Base-by-base conservation (phyloP, 2,329 filamentous ascomycete species). In the Fusarium foetens region DNA sequence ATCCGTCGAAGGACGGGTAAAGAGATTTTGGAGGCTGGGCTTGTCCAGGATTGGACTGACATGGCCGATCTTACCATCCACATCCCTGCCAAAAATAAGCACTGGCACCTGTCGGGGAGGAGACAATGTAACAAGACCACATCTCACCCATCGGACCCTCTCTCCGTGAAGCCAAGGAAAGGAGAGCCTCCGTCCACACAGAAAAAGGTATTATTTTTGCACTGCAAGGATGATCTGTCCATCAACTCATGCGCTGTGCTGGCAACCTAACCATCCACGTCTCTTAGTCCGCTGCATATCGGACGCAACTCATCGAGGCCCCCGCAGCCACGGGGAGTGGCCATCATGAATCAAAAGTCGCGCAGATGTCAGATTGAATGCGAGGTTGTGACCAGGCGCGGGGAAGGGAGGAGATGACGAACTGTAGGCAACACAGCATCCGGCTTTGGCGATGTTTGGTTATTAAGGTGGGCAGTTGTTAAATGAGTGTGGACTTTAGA, bases 71-170 rank as follows among this genome's bases (percentile, higher is more conserved):
- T 71, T 53, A 73, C 67, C 63, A 73, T 65, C 51, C 54, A 53
- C 52, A 73, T 65, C 71, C 71, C 52, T 71, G 70, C 55, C 55
- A 67, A 51, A 71, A 73, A 72, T 72, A 72, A 72, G 70, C 70
- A 55, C 61, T 72, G 61, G 66, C 31, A 67, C 51, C 58, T 58
- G 68, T 57, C 27, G 36, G 57, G 51, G 66, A 35, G 55, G 52
- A 59, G 39, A 67, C 38, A 73, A 64, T 72, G 65, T 52, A 67
- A 65, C 65, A 63, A 63, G 35, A 63, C 63, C 49, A 67, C 66
- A 75, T 65, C 75, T 59, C 19, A 53, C 49, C 23, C 49, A 53
- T 67, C 41, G 54, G 65, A 66, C 57, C 52, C 67, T 63, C 70
- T 72, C 70, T 75, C 72, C 59, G 57, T 38, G 36, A 71, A 29